Base-by-base conservation (phyloP, 163 green algal species). In the Chlorella variabilis region DNA sequence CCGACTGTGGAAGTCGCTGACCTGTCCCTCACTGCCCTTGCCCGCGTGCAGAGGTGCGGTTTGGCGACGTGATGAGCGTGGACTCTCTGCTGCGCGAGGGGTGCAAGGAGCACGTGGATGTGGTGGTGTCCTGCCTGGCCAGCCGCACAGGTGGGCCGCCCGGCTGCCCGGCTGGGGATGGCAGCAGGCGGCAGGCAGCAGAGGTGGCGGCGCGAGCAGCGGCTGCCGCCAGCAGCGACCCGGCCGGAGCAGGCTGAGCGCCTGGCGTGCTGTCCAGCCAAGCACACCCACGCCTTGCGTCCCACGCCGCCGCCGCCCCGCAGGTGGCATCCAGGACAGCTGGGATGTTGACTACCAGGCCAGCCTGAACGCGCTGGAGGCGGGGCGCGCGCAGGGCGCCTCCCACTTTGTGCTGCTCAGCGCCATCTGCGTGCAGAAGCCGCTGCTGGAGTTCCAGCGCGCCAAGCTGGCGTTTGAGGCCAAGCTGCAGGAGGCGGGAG, bases 361-460 rank as follows among this genome's bases (percentile, higher is more conserved):
- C 31, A 98, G 96, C 17, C 94, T 94, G 82, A 98, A 99, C 89
- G 84, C 85, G 2, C 87, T 99, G 82, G 91, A 99, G 59, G 95
- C 90, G 61, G 96, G 85, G 3, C 87, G 90, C 0, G 84, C 90
- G 58, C 74, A 75, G n/a, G 95, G 96, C 48, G 89, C 91, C 13
- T 86, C 87, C n/a, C 96, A 99, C 90, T 99, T 98, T 88, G 95
- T 99, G 88, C 95, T 99, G 81, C 92, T 99, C 70, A 96, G 87
- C 38, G 97, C 97, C 78, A 99, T 99, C 88, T 99, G 97, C 84
- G 97, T 99, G 62, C 97, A 99, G 90, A 98, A 98, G 91, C 97
- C 97, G n/a, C 87, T 98, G 84, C 91, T 99, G 62, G 96, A 98
- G 90, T 99, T 99, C 88, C 97, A 99, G 92, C 82, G 88, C 23